Percentiles rank a stretch among this genome's conserved stretches.
These are phyloP conservation scores for Acanthamoeba royreba DNA, from an alignment of 208 protist genomes.

Conservation along the genomic window DNA sequence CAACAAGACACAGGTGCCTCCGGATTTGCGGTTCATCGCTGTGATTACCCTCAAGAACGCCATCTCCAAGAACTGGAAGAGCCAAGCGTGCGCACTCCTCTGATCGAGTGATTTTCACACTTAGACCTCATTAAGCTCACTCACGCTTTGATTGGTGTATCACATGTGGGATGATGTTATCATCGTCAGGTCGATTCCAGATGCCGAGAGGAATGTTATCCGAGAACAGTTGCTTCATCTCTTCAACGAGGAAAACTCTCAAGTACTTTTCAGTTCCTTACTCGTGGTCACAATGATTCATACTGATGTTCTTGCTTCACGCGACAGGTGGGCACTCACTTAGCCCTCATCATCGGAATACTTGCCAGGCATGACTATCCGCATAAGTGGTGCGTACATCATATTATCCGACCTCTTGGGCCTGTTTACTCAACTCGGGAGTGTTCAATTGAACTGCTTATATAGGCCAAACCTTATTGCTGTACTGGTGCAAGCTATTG, in stretches of 20 bases:
- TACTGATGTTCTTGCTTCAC: background rate
- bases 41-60: conserved; percentile 26
- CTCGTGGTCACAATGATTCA: background rate
- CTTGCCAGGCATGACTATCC: conserved; percentile 38
- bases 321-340: background rate
- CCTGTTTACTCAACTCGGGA: no score
- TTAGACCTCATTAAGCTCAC: background rate
- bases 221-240: background rate
- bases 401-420: no score
- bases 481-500: conserved; percentile 8
- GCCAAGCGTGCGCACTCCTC: background rate
- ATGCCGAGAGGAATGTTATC: background rate
- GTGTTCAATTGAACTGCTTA: background rate
- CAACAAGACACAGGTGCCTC: background rate
- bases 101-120: background rate
- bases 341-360: conserved; percentile 18
- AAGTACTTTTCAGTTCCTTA: background rate
- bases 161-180: background rate
- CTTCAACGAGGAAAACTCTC: conserved; percentile 17
- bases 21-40: conserved; percentile 8
- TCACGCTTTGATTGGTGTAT: background rate
- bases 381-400: background rate
- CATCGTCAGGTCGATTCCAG: background rate
- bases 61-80: conserved; percentile 29
- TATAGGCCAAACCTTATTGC: background rate